Evolutionary conservation across 768 basidiomycete genomes (phyloP).

Genomic region (Xanthoconium purpureum): DNA sequence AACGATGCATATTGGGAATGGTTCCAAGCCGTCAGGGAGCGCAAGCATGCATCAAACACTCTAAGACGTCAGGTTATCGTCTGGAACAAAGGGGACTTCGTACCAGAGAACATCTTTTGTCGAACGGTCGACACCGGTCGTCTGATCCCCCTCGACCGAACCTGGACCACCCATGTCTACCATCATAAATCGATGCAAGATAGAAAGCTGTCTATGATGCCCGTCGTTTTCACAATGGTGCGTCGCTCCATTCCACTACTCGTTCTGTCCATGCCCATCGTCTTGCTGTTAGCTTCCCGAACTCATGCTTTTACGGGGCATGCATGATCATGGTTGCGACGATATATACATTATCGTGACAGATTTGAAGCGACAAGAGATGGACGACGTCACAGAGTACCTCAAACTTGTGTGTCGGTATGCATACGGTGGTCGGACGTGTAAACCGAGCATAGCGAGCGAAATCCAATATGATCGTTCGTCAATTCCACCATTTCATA

Average conservation of each 20-base stretch:
- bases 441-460: conserved; percentile 63
- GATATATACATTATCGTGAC: conserved; percentile 78
- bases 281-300: conserved; percentile 57
- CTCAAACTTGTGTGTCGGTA: conserved; percentile 71
- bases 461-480: conserved; percentile 70
- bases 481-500: conserved; percentile 26
- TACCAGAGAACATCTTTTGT: conserved; percentile 77
- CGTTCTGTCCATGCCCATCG: background rate
- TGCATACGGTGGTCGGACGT: conserved; percentile 56
- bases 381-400: conserved; percentile 78
- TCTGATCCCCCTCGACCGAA: conserved; percentile 75
- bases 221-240: conserved; percentile 80
- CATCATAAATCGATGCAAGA: conserved; percentile 76
- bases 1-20: conserved; percentile 75
- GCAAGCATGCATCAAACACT: conserved; percentile 53
- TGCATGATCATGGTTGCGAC: conserved; percentile 79
- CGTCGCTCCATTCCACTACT: conserved; percentile 12
- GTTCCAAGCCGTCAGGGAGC: conserved; percentile 68
- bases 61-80: conserved; percentile 48
- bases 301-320: conserved; percentile 74
- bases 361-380: conserved; percentile 73
- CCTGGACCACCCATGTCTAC: conserved; percentile 79
- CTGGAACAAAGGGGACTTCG: conserved; percentile 68
- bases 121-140: conserved; percentile 76
- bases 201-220: conserved; percentile 71